Conservation (phyloP, 768 basidiomycete genomes). For the Trametes punicea region DNA sequence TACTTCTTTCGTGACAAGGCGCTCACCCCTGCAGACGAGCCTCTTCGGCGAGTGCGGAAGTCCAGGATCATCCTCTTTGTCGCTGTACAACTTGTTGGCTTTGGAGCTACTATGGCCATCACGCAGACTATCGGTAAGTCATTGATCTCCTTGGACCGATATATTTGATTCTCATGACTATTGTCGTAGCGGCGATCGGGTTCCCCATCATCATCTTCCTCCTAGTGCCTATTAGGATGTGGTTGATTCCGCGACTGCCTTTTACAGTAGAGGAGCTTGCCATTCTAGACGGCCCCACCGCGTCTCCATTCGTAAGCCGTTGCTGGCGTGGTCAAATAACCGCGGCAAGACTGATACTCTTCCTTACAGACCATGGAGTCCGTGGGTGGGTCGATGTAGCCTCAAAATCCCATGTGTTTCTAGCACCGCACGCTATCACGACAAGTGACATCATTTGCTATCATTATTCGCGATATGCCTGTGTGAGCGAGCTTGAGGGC, state of each 20-base stretch:
- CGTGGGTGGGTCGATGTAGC: constrained; percentile 35
- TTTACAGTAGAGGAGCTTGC: constrained; percentile 77
- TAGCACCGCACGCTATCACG: not conserved
- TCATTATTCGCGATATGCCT: not conserved
- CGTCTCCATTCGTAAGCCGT: constrained; percentile 75
- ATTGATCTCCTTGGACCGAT: not conserved
- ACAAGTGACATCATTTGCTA: not conserved
- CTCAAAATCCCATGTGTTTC: not conserved
- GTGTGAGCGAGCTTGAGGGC: too few species aligned
- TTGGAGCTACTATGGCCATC: constrained; percentile 86
- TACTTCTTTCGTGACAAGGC: constrained; percentile 73
- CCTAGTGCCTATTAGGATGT: constrained; percentile 71
- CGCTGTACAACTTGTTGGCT: constrained; percentile 72
- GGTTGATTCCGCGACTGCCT: constrained; percentile 67
- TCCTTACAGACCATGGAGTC: constrained; percentile 41
- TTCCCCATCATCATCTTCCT: constrained; percentile 88
- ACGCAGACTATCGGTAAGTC: constrained; percentile 81
- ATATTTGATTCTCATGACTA: not conserved
- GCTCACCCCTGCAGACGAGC: constrained; percentile 62
- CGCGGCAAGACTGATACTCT: not conserved
- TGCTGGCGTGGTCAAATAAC: not conserved
- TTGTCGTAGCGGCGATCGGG: constrained; percentile 71
- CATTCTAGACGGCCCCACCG: constrained; percentile 87
- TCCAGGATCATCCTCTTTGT: constrained; percentile 72
- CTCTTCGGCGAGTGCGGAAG: constrained; percentile 70